Evolutionary conservation across 2,329 filamentous ascomycete species (phyloP), one percentile per base, ranked within the genome.

Genomic region (Bipolaris oryzae): DNA sequence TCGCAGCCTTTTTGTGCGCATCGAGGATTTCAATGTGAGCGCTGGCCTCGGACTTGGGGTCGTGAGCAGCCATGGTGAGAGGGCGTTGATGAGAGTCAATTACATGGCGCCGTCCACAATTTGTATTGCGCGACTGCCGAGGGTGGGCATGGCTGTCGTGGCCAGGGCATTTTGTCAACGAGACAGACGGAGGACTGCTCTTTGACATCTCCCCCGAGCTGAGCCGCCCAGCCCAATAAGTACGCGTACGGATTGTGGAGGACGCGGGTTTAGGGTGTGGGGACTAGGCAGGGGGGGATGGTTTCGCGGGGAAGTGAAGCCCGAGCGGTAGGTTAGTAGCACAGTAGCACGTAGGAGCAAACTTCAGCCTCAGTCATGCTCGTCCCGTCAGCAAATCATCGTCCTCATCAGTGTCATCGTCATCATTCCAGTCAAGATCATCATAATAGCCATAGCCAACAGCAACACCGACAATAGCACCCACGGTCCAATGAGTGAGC

Each of bases 1-100:
- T 60, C n/a, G 50, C 31, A n/a, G 54, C 57, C 35, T 57, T 60
- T 31, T 57, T 60, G 7, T 60, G 54, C 9, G 54, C 54, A 18
- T 48, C 54, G 5, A 60, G 16, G 44, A 57, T 57, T 21, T 60
- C 57, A 9, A 57, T 48, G 18, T 60, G 57, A 33, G 54, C 47
- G 33, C 43, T 51, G 25, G 54, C 25, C 13, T 46, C 31, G 7
- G 41, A 16, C 46, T 60, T 57, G 47, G 33, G 34, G 25, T 50
- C 57, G 18, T 54, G 18, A 28, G 16, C 35, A 41, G 47, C 47
- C 53, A 55, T 51, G 47, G 13, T 51, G 41, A n/a, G 21, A 35
- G 23, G 28, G 18, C 25, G 25, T 11, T 39, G 44, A 37, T 45
- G 38, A 25, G 20, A 6, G 34, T 13, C 10, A 33, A 23, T n/a